A percentile compares a stretch with the other conserved stretches of the same genome.
phyloP scores from a whole-genome alignment of 352 stramenopile genomes.

The Phytopythium delawarense region DNA sequence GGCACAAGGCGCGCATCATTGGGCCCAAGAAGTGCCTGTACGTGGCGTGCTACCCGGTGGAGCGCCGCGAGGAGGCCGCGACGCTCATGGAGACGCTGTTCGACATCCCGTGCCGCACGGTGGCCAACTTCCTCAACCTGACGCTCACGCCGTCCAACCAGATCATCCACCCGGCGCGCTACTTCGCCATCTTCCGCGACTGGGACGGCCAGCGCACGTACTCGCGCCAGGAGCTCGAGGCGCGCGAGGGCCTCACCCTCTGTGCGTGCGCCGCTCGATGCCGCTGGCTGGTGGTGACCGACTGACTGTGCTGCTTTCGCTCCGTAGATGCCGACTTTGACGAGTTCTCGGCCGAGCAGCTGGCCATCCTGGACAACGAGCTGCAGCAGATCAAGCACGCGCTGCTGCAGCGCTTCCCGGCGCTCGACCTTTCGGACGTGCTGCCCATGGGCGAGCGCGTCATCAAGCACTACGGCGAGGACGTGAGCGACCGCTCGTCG shows the following conservation, averaged over 20 bases:
- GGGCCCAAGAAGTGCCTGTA: conserved; percentile 90
- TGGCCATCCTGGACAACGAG: conserved; percentile 92
- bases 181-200: conserved; percentile 92
- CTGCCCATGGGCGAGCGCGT: conserved; percentile 88
- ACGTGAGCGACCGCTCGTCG: conserved; percentile 84
- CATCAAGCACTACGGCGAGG: conserved; percentile 91
- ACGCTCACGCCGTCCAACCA: conserved; percentile 93
- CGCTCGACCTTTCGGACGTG: conserved; percentile 89
- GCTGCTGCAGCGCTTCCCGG: conserved; percentile 87
- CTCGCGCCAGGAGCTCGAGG: conserved; percentile 74
- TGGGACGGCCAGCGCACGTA: conserved; percentile 90
- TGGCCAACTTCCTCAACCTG: conserved; percentile 92
- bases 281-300: neutral
- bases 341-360: conserved; percentile 89
- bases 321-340: conserved; percentile 87
- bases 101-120: conserved; percentile 88
- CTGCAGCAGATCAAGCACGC: conserved; percentile 91
- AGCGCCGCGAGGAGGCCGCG: conserved; percentile 73
- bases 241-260: conserved; percentile 84
- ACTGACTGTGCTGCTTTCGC: neutral
- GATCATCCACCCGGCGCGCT: conserved; percentile 91
- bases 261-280: conserved; percentile 41
- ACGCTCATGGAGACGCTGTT: conserved; percentile 86
- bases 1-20: conserved; percentile 88
- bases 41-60: conserved; percentile 88